Conservation (phyloP, 139 green algal species). For the Chlamydomonas sphaeroides region DNA sequence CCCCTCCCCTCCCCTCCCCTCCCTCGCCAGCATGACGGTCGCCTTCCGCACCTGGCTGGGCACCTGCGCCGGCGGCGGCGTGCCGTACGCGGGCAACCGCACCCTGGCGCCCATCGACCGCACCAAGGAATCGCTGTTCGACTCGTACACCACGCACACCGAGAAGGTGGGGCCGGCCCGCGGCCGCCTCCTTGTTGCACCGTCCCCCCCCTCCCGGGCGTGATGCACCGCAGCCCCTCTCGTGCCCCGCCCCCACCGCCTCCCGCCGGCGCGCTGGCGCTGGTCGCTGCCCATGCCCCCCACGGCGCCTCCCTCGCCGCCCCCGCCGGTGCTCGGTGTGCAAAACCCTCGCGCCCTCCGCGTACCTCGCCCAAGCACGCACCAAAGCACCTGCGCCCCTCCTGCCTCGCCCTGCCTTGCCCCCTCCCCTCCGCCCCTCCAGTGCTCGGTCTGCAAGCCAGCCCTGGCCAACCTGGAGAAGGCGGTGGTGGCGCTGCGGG, state of each 20-base stretch:
- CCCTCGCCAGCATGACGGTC: neutral
- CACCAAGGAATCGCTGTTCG: slow-evolving; percentile 6
- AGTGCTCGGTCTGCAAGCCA: slow-evolving; percentile 15
- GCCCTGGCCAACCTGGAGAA: neutral
- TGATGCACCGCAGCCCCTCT: no score
- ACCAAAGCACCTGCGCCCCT: neutral
- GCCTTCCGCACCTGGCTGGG: slow-evolving; percentile 25
- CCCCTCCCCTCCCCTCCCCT: neutral
- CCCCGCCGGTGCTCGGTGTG: neutral
- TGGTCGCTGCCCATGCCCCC: no score
- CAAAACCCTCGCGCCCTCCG: no score
- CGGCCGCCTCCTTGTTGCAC: neutral
- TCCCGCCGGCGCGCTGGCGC: no score
- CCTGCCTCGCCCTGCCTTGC: neutral
- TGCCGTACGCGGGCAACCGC: slow-evolving; percentile 10
- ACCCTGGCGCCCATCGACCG: neutral
- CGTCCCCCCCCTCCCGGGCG: no score
- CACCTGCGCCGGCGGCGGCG: neutral
- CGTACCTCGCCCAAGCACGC: neutral
- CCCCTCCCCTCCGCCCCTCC: neutral
- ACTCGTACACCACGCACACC: slow-evolving; percentile 25
- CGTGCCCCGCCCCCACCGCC: no score
- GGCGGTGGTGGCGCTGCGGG: neutral
- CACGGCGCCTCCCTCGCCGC: no score
- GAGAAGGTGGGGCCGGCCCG: neutral